Conservation (phyloP, 805 yeast species). For the Barnettozyma salicaria region DNA sequence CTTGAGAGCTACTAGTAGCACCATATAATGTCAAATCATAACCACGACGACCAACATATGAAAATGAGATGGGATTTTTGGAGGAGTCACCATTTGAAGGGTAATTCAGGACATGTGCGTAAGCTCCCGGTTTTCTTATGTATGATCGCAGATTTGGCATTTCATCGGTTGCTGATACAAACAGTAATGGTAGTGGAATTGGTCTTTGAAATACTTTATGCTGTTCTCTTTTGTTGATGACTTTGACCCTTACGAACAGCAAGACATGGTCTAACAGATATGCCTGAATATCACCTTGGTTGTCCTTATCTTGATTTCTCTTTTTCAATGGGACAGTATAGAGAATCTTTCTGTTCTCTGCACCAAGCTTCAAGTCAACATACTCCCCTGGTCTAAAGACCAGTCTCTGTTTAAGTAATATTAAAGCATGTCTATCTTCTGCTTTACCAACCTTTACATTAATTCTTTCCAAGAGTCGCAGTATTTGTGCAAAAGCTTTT, state of each 20-base stretch:
- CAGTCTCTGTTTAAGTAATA: conserved; percentile 78
- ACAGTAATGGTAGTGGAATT: conserved; percentile 71
- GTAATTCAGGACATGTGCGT: conserved; percentile 23
- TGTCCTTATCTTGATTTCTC: conserved; percentile 66
- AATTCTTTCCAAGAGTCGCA: conserved; percentile 62
- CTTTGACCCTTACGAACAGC: conserved; percentile 76
- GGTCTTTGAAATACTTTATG: conserved; percentile 88
- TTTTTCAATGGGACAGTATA: conserved; percentile 74
- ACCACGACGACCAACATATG: conserved; percentile 44
- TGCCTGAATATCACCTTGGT: conserved; percentile 74
- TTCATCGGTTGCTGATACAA: conserved; percentile 73
- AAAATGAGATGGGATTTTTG: conserved; percentile 41
- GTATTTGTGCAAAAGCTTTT: conserved; percentile 69
- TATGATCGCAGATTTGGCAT: conserved; percentile 51
- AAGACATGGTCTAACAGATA: conserved; percentile 86
- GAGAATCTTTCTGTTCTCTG: conserved; percentile 72
- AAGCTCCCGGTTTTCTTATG: conserved; percentile 31
- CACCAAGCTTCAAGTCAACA: conserved; percentile 77
- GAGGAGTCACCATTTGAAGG: conserved; percentile 22
- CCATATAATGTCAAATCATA: conserved; percentile 39
- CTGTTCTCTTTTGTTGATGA: conserved; percentile 85
- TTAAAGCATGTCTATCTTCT: conserved; percentile 84
- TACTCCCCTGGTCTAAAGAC: conserved; percentile 78
- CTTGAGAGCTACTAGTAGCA: conserved; percentile 51
- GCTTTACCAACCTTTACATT: conserved; percentile 90